These are phyloP conservation scores for Priceomyces fermenticarens DNA, from an alignment of 805 yeast genomes.

Conservation along the genomic window DNA sequence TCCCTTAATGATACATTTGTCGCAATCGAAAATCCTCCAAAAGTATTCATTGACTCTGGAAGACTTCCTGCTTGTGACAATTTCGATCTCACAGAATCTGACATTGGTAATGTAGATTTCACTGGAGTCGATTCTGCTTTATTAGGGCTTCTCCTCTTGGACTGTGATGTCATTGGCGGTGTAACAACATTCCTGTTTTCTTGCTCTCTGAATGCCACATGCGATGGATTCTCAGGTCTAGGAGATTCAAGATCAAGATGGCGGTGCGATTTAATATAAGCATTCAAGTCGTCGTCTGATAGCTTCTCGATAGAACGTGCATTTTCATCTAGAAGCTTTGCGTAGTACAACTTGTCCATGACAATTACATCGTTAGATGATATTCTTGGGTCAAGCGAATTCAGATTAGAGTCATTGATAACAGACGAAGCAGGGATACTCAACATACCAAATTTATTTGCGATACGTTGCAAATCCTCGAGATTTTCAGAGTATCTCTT, in stretches of 20 bases:
- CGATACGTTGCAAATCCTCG: too few species aligned
- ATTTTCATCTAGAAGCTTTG: too few species aligned
- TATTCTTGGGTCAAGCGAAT: too few species aligned
- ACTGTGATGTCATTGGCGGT: conserved; percentile 6
- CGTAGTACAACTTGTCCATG: too few species aligned
- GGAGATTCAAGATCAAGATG: too few species aligned
- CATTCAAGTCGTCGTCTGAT: conserved; percentile 41
- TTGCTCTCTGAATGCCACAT: too few species aligned
- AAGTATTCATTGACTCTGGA: conserved; percentile 31
- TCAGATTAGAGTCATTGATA: too few species aligned
- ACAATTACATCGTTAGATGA: too few species aligned
- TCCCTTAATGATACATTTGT: conserved; percentile 66
- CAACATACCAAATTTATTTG: too few species aligned
- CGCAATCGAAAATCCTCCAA: conserved; percentile 42
- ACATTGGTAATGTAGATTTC: conserved; percentile 10
- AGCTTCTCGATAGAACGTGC: conserved; percentile 36
- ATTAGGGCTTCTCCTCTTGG: background rate
- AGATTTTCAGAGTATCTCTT: too few species aligned
- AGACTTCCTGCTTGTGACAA: conserved; percentile 26
- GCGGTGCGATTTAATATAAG: conserved; percentile 33
- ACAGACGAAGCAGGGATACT: too few species aligned
- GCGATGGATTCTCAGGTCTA: too few species aligned
- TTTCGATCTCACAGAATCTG: conserved; percentile 25
- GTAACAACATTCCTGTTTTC: background rate
- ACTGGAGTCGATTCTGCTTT: background rate